A percentile compares a stretch with the other conserved stretches of the same genome.
Conservation (phyloP, 163 green algal genomes). For the Prototheca wickerhamii region DNA sequence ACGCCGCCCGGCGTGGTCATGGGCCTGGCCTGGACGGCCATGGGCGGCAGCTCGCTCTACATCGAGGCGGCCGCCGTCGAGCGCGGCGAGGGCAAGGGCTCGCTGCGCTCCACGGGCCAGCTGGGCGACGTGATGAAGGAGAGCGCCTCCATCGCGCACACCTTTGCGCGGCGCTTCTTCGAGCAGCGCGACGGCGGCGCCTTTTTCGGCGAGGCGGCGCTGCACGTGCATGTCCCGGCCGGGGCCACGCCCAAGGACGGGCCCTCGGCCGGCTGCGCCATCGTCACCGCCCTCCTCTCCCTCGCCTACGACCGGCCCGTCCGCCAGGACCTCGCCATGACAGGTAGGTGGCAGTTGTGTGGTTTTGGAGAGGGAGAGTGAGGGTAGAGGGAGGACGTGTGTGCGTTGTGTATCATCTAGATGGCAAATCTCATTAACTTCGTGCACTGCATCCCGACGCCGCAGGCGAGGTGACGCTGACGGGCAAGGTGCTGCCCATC, state of each 20-base stretch:
- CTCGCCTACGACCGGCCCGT: conserved; percentile 72
- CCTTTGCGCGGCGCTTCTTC: conserved; percentile 65
- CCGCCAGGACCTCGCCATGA: conserved; percentile 74
- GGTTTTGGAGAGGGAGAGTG: neutral
- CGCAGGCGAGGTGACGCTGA: conserved; percentile 89
- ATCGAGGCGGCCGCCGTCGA: conserved; percentile 76
- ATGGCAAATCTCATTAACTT: neutral
- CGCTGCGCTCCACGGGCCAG: conserved; percentile 70
- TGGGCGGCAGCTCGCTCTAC: conserved; percentile 88
- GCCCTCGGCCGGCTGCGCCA: conserved; percentile 76
- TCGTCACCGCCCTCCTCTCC: conserved; percentile 88
- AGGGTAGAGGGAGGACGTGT: neutral
- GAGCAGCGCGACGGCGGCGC: neutral
- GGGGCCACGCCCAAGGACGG: conserved; percentile 92
- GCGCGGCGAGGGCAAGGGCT: conserved; percentile 55
- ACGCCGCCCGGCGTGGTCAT: conserved; percentile 80
- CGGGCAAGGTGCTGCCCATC: conserved; percentile 85
- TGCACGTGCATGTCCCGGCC: conserved; percentile 93
- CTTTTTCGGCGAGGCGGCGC: conserved; percentile 43
- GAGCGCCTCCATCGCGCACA: conserved; percentile 79
- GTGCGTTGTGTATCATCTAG: neutral
- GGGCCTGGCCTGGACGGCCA: conserved; percentile 88
- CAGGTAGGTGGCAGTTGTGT: no score
- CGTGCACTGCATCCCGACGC: conserved; percentile 22
- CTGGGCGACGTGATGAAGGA: conserved; percentile 96